Evolutionary conservation across 257 asterid genomes (phyloP), one percentile per base, ranked within the genome.

Genomic region (Rehmannia glutinosa): DNA sequence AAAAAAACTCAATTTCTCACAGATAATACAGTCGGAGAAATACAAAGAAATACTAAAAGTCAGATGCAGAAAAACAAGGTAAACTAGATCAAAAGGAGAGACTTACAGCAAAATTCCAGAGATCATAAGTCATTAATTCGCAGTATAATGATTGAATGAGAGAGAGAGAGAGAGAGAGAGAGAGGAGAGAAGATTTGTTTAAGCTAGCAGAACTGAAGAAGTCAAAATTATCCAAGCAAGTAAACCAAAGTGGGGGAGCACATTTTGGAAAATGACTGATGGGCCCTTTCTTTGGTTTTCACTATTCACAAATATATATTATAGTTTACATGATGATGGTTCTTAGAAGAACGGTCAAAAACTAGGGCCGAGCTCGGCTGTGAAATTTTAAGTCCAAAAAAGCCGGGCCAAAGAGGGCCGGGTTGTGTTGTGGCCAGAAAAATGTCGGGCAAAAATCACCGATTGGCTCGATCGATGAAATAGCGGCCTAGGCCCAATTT

Each of bases 101-200:
- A 71, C 81, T 80, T 78, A 80, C 86, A 72, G 72, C 36, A 59
- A 58, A 73, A 69, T 11, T 32, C 43, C 62, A 20, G 54, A 68
- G 54, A 63, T 41, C 39, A 49, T 52, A 63, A 60, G 74, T 38
- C 82, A 83, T 80, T n/a, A 73, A 50, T 45, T 20, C 24, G 24
- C 50, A 69, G 71, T 63, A 43, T 13, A 61, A 57, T 36, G 21
- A 38, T 33, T 47, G 32, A 11, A 8, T 12, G 42, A 2, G 63
- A 13, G 68, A 23, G 45, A 20, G 78, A 42, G 69, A 50, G 62
- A 32, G 64, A 69, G 78, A 70, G 78, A 45, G 58, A 71, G 63
- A 55, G 67, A 20, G 69, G 36, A 47, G 49, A 60, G 41, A 15
- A 16, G 42, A 55, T 8, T 21, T 49, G 55, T 49, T 20, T 7